Conservation (phyloP, 2,329 filamentous ascomycete species). For the Fusarium staphyleae region DNA sequence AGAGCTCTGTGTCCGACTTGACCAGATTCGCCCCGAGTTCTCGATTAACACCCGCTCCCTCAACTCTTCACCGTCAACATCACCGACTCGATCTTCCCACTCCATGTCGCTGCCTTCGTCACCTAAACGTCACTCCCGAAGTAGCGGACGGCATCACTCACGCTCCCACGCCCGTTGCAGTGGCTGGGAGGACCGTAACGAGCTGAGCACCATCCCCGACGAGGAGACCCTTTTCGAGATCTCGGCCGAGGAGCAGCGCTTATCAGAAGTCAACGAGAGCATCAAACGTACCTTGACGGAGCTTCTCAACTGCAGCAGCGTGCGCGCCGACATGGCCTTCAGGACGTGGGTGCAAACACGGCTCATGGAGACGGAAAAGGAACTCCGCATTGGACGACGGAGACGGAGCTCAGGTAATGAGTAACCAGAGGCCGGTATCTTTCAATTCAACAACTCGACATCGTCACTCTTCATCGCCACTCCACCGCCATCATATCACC, state of each 20-base stretch:
- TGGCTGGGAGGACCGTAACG: conserved; percentile 45
- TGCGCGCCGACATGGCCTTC: conserved; percentile 58
- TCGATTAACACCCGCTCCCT: conserved; percentile 46
- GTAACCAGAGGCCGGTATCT: conserved; percentile 16
- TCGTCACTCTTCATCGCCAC: neutral
- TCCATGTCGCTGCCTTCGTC: conserved; percentile 59
- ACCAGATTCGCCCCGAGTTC: conserved; percentile 57
- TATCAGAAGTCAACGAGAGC: conserved; percentile 64
- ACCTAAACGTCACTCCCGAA: conserved; percentile 52
- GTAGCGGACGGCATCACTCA: conserved; percentile 40
- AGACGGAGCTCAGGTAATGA: conserved; percentile 52
- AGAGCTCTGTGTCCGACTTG: conserved; percentile 58
- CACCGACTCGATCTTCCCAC: conserved; percentile 63
- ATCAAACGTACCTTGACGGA: conserved; percentile 69
- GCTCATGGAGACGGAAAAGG: conserved; percentile 67
- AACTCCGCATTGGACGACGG: conserved; percentile 61
- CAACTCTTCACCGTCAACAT: conserved; percentile 62
- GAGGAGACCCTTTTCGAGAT: conserved; percentile 58
- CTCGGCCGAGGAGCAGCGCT: conserved; percentile 59
- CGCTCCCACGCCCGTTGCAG: conserved; percentile 44
- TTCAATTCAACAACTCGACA: neutral
- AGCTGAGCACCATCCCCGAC: conserved; percentile 54
- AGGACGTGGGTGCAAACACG: conserved; percentile 66
- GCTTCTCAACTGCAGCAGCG: conserved; percentile 65
- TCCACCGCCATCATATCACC: conserved; percentile 17